Evolutionary conservation across 169 alveolate species (phyloP).

Genomic region (Perkinsus olseni): DNA sequence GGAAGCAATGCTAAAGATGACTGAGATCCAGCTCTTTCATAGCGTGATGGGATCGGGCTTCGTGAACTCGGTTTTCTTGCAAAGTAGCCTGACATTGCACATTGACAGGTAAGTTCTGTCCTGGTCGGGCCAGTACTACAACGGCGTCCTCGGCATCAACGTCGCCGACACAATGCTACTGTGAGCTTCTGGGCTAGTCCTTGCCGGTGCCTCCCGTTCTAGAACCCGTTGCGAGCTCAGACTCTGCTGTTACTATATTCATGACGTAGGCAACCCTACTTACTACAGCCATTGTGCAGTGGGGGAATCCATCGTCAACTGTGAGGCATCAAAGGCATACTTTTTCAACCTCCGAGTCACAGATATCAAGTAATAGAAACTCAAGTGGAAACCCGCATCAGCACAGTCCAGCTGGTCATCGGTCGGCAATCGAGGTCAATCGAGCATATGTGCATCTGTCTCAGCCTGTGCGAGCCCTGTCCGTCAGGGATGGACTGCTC

Average conservation of each 20-base stretch:
- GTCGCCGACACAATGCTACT: not conserved
- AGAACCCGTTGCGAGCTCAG: no score
- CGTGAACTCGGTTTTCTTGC: not conserved
- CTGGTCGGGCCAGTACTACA: not conserved
- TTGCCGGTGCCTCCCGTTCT: no score
- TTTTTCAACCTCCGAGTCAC: not conserved
- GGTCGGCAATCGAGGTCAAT: not conserved
- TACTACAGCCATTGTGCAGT: not conserved
- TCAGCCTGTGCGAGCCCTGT: not conserved
- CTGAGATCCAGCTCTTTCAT: not conserved
- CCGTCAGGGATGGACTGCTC: not conserved
- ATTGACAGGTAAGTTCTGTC: not conserved
- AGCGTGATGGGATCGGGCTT: not conserved
- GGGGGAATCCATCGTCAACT: not conserved
- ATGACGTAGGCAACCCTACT: not conserved
- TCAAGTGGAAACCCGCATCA: not conserved
- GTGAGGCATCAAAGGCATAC: not conserved
- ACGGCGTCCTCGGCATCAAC: not conserved
- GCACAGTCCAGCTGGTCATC: no score
- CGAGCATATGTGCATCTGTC: not conserved
- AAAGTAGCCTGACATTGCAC: not conserved
- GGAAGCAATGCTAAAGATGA: no score
- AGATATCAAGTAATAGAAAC: not conserved
- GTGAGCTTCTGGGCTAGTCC: not conserved
- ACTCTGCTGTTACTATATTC: not conserved